Percentiles rank a stretch among this genome's conserved stretches.
Conservation (phyloP, 805 yeast genomes). For the Saccharomyces jurei region DNA sequence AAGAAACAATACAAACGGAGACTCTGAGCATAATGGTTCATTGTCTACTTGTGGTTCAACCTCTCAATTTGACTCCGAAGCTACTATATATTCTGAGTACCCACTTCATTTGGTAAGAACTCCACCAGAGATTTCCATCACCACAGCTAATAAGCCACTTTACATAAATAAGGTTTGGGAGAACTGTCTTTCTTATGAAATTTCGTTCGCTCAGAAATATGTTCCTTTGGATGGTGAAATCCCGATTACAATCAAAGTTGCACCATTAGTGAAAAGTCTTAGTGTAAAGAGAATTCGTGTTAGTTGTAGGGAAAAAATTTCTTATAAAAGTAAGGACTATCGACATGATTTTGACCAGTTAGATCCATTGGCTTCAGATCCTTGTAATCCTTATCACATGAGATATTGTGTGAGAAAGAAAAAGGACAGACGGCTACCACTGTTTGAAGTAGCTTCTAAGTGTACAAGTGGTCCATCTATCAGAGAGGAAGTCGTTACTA, state of each 20-base stretch:
- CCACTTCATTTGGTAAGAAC: slow-evolving; percentile 33
- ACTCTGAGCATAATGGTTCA: not conserved
- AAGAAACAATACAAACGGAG: slow-evolving; percentile 2
- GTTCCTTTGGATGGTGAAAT: slow-evolving; percentile 54
- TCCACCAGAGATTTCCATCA: slow-evolving; percentile 33
- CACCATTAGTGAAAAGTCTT: slow-evolving; percentile 57
- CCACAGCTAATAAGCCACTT: slow-evolving; percentile 56
- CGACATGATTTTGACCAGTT: slow-evolving; percentile 48
- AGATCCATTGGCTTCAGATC: slow-evolving; percentile 26
- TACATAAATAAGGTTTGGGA: slow-evolving; percentile 73
- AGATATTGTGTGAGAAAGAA: slow-evolving; percentile 26
- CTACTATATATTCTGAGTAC: slow-evolving; percentile 21
- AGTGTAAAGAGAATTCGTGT: slow-evolving; percentile 55
- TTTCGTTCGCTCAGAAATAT: slow-evolving; percentile 63
- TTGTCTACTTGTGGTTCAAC: not conserved
- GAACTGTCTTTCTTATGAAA: slow-evolving; percentile 59
- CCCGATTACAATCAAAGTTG: slow-evolving; percentile 55
- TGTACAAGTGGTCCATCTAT: slow-evolving; percentile 40
- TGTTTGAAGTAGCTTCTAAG: slow-evolving; percentile 59
- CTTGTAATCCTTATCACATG: slow-evolving; percentile 26
- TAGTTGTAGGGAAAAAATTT: slow-evolving; percentile 57
- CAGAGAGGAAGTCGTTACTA: slow-evolving; percentile 48
- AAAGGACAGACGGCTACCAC: slow-evolving; percentile 46
- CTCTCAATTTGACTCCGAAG: not conserved
- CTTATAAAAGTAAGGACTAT: slow-evolving; percentile 51